A percentile compares a stretch with the other conserved stretches of the same genome.
phyloP scores from a whole-genome alignment of 75 land plant genomes.

The Ceratopteris richardii region DNA sequence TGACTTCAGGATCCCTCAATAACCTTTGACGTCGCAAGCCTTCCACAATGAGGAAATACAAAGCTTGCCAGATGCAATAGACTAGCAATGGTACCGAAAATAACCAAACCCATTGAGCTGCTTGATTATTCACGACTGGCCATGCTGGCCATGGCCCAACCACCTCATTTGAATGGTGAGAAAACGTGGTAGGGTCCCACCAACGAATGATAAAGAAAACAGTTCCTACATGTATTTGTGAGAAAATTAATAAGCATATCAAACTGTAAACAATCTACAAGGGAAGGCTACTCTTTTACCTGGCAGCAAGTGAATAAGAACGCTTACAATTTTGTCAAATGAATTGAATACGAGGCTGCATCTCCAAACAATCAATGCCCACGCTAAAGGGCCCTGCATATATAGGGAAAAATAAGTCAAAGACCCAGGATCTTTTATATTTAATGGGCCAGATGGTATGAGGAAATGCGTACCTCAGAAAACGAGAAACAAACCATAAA shows the following conservation, averaged over 20 bases:
- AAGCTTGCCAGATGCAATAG: constrained; percentile 83
- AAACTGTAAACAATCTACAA: constrained; percentile 90
- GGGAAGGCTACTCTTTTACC: constrained; percentile 96
- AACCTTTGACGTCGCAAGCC: constrained; percentile 77
- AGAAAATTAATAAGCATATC: constrained; percentile 90
- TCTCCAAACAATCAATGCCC: constrained; percentile 97
- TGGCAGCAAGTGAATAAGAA: constrained; percentile 92
- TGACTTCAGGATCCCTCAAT: constrained; percentile 87
- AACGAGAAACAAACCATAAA: constrained; percentile 98
- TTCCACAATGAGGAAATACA: constrained; percentile 82
- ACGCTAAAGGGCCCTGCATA: constrained; percentile 95
- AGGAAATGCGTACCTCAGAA: constrained; percentile 59
- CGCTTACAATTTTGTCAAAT: constrained; percentile 89
- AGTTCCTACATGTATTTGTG: constrained; percentile 56
- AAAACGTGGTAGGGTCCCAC: constrained; percentile 73
- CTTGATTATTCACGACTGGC: constrained; percentile 62
- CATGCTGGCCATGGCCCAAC: constrained; percentile 61
- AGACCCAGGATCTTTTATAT: not conserved
- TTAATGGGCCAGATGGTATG: not conserved
- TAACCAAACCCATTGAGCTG: constrained; percentile 71
- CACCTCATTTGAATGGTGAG: constrained; percentile 49
- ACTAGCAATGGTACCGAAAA: constrained; percentile 75
- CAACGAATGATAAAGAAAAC: constrained; percentile 87
- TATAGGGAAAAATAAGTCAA: constrained; percentile 13
- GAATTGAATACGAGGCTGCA: constrained; percentile 97